Evolutionary conservation across 2,329 filamentous ascomycete species (phyloP), one percentile per base, ranked within the genome.

Genomic region (Calonectria ilicicola): DNA sequence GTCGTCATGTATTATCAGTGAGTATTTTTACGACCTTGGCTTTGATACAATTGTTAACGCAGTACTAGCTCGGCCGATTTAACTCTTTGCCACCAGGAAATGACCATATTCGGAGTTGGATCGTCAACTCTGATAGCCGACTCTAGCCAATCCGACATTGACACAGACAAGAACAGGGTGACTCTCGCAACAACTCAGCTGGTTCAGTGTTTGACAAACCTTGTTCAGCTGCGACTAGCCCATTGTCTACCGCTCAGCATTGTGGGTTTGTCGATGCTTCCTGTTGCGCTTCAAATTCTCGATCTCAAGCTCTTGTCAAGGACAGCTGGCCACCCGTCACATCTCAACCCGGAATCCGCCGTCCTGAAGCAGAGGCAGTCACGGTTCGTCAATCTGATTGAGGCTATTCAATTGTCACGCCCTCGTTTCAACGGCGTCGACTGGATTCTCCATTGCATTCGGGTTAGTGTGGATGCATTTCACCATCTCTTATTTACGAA

Each of bases 1-100:
- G 32, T 72, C 5, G 26, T 47, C 38, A 72, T 72, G 58, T 72
- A 72, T 12, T 69, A 72, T 35, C 44, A 72, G 70, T 72, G 21
- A 65, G 65, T 69, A 14, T 19, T 56, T 1, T 27, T n/a, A 5
- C n/a, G 19, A 17, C 5, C 6, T 21, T 7, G 14, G 23, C 2
- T 27, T 1, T 10, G 26, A 21, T 14, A n/a, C 12, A 1, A 4
- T 29, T 21, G 27, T n/a, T 68, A 12, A 68, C 32, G 14, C 4
- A 40, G 2, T 26, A 17, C 5, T 15, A 72, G 70, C 49, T 51
- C 70, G 7, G 66, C 60, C 15, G 65, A 63, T 19, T 23, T 66
- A 17, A 53, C 60, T 5, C 38, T 72, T 9, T 62, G 60, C 15
- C 70, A 72, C 32, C 66, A 72, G 17, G 66, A 72, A 26, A 65